Conservation (phyloP, 768 basidiomycete genomes). For the Boletus sp. region DNA sequence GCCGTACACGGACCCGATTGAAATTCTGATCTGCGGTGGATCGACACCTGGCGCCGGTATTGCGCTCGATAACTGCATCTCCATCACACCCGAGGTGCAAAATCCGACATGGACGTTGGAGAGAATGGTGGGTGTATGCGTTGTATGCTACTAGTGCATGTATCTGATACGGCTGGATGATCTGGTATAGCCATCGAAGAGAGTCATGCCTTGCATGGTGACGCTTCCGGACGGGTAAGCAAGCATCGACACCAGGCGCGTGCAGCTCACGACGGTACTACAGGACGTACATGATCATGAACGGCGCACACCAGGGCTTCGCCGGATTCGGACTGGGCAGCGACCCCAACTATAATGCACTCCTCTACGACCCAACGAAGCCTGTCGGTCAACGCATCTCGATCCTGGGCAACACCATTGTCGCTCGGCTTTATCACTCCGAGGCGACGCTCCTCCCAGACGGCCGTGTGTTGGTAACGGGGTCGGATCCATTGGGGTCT, state of each 20-base stretch:
- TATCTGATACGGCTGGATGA: not conserved
- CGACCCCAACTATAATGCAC: constrained; percentile 60
- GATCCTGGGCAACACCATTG: constrained; percentile 63
- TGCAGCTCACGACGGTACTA: constrained; percentile 27
- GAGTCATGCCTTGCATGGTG: constrained; percentile 77
- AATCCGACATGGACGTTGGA: constrained; percentile 71
- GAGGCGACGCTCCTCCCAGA: constrained; percentile 74
- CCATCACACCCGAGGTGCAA: constrained; percentile 59
- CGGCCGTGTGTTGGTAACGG: constrained; percentile 72
- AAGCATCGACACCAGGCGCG: too few relatives aligned
- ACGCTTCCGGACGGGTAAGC: constrained; percentile 49
- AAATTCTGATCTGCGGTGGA: constrained; percentile 73
- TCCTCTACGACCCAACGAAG: constrained; percentile 67
- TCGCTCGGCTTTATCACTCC: constrained; percentile 78
- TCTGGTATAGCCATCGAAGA: constrained; percentile 53
- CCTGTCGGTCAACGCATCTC: constrained; percentile 63
- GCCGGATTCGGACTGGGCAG: constrained; percentile 72
- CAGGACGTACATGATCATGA: constrained; percentile 75
- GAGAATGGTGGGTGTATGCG: constrained; percentile 60
- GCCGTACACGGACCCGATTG: constrained; percentile 73
- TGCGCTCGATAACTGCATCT: constrained; percentile 69
- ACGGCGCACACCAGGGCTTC: constrained; percentile 67
- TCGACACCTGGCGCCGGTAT: constrained; percentile 53
- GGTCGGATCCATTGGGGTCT: constrained; percentile 66
- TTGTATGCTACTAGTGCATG: not conserved